phyloP scores from a whole-genome alignment of 495 filamentous ascomycete genomes.

The Talaromyces nanjingensis region DNA sequence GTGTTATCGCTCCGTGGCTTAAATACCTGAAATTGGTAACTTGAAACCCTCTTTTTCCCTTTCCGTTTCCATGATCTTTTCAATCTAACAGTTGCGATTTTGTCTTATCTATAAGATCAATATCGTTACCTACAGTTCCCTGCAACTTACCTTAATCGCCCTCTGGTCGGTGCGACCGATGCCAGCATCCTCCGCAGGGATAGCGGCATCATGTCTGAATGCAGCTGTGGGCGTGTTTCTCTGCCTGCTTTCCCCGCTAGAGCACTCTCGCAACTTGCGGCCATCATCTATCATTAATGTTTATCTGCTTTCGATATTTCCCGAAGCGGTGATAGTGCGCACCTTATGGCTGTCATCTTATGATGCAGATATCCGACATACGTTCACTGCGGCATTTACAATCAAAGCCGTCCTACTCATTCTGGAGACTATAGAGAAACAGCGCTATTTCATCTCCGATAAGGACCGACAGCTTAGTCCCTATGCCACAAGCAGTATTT shows the following conservation, averaged over 20 bases:
- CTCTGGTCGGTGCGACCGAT: neutral
- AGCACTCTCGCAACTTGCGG: slow-evolving; percentile 1
- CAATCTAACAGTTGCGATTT: neutral
- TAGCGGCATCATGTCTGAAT: slow-evolving; percentile 6
- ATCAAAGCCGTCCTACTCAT: slow-evolving; percentile 38
- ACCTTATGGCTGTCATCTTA: neutral
- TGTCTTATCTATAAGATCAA: neutral
- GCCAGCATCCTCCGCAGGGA: neutral
- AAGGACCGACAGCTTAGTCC: slow-evolving; percentile 31
- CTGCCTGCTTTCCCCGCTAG: neutral
- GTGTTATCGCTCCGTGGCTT: neutral
- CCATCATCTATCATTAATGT: neutral
- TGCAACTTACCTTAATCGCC: slow-evolving; percentile 4
- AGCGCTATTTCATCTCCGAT: slow-evolving; percentile 30
- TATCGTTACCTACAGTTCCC: neutral
- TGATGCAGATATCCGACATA: neutral
- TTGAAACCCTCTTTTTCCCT: neutral
- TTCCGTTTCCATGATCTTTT: neutral
- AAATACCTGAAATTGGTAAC: slow-evolving; percentile 4
- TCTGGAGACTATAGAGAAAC: slow-evolving; percentile 48
- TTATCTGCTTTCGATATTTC: neutral
- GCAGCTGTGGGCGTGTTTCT: neutral
- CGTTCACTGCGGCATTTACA: neutral
- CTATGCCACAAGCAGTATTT: slow-evolving; percentile 43
- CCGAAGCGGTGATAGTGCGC: neutral